Base-by-base conservation (phyloP, 441 rosid species). In the Biscutella auriculata region DNA sequence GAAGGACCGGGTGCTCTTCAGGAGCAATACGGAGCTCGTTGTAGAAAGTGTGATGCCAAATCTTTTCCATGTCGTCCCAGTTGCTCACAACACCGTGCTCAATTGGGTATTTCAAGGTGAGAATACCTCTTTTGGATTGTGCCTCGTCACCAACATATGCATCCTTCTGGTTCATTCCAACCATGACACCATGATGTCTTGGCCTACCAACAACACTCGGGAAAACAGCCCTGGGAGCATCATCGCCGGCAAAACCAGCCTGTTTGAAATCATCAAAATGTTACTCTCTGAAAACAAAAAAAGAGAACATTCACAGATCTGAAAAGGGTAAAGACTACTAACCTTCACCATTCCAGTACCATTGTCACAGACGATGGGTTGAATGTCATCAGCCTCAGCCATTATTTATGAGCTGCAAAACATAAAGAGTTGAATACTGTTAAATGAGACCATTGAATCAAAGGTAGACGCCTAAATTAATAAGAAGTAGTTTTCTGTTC, bases 201-300 rank as follows among this genome's bases (percentile, higher is more conserved):
- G 83, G 83, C 68, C 83, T 67, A 44, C 83, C 81, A 17, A 79
- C 76, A 44, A 79, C 79, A 64, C 85, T 82, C 1, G 85, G 85
- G 70, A 82, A 82, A 3, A 80, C 85, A 61, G 85, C 88, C 65
- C 88, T 78, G 12, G 88, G 88, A 41, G 85, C 88, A 78, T 82
- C 88, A 63, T 82, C 88, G 7, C 88, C 88, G 6, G 88, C 88
- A 33, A 80, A 82, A 6, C 88, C 88, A 56, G 88, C 88, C 82
- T 75, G 23, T 19, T 1, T 19, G 23, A 19, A 19, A 19, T 19
- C 23, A 19, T 19, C 23, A 19, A 19, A 19, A 19, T 19, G 23
- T 19, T 1, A 19, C 4, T 19, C 4, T 19, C 23, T 19, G 4
- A 19, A 19, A 19, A 19, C 2, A 19, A 1, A 19, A 19, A 4